Evolutionary conservation across 495 filamentous ascomycete genomes (phyloP), one percentile per base, ranked within the genome.

Genomic region (Xylaria grammica): DNA sequence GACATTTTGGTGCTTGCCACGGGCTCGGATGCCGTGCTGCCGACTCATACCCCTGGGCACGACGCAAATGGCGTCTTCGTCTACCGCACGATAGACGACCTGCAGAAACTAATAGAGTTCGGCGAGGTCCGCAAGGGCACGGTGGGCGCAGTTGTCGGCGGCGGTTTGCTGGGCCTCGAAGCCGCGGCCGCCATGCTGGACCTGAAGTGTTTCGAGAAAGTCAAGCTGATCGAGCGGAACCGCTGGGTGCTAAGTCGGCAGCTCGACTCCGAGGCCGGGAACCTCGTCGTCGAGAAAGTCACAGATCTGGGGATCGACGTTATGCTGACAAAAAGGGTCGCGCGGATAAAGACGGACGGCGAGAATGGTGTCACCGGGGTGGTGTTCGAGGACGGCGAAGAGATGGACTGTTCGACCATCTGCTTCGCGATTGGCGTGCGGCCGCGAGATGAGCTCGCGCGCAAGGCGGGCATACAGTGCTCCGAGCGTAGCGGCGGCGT

Each of bases 131-230:
- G 87, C 50, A 91, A 87, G 65, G 93, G 91, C 27, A 82, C 85
- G 19, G 85, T 83, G 4, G 94, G 90, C 1, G 87, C 87, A 2
- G 92, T 95, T 1, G 93, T 98, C 13, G 94, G 94, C n/a, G 94
- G 94, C 36, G 94, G 94, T 1, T 70, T 98, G 29, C 79, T 98
- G 0, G 94, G 94, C 0, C 84, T 98, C 0, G 94, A 98, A 81
- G 94, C 94, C 27, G 94, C 94, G 36, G 96, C 97, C 69, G 94
- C 94, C 0, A 91, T 98, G 91, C 91, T 94, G 78, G 94, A 97
- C 72, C 77, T 98, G 17, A 79, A 90, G 68, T 86, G 87, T 38
- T 97, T 91, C 73, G 83, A 82, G 0, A 86, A 86, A 45, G 92
- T 98, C 49, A 91, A 89, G 64, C 79, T 98, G 11, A 88, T 98